phyloP scores from a whole-genome alignment of 2,329 filamentous ascomycete species.

The Magnaporthiopsis incrustans region DNA sequence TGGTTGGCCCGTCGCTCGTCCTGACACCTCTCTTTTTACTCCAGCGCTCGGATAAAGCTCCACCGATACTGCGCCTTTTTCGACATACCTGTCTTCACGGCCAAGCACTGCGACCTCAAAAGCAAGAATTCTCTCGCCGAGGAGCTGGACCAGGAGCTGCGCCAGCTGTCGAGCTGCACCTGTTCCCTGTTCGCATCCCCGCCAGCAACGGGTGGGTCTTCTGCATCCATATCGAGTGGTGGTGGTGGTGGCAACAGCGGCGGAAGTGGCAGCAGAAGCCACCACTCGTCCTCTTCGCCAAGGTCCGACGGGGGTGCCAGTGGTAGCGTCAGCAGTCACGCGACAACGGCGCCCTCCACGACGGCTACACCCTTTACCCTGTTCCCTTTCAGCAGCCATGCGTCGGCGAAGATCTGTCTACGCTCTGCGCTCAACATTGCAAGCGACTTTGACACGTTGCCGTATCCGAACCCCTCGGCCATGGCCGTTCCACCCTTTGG shows the following conservation, averaged over 20 bases:
- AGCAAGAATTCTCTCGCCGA: slow-evolving; percentile 13
- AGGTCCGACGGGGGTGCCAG: background rate
- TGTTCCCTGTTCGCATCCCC: slow-evolving; percentile 16
- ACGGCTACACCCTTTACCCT: background rate
- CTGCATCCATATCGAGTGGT: background rate
- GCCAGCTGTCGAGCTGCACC: slow-evolving; percentile 23
- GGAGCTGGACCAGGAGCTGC: slow-evolving; percentile 4
- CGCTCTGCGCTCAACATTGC: slow-evolving; percentile 40
- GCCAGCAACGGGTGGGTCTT: slow-evolving; percentile 1
- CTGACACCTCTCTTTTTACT: background rate
- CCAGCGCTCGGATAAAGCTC: slow-evolving; percentile 41
- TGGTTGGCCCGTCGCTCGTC: background rate
- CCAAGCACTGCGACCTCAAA: slow-evolving; percentile 40
- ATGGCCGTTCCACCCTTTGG: background rate
- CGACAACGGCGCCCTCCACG: slow-evolving; percentile 9
- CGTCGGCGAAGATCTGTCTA: slow-evolving; percentile 40
- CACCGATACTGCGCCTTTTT: slow-evolving; percentile 44
- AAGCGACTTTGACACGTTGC: slow-evolving; percentile 34
- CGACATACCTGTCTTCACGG: slow-evolving; percentile 39
- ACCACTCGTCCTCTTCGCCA: background rate
- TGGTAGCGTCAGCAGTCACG: background rate
- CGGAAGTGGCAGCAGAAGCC: slow-evolving; percentile 1
- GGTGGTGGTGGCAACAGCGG: background rate
- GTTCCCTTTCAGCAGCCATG: slow-evolving; percentile 34
- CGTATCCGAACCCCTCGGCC: slow-evolving; percentile 34